Conservation (phyloP, 495 filamentous ascomycete species). For the Cetradonia linearis region DNA sequence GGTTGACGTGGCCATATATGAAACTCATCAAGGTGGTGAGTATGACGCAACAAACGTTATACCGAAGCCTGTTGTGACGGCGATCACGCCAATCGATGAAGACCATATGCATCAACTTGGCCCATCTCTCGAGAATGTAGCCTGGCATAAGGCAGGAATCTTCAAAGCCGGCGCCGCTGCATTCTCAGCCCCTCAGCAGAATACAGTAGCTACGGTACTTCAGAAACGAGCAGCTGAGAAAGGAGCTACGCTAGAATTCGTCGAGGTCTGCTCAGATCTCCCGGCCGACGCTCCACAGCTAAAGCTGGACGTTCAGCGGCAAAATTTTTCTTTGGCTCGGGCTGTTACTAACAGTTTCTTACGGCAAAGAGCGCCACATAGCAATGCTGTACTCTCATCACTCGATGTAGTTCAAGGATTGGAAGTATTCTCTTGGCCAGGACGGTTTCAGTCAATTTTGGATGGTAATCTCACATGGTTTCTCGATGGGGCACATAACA, state of each 20-base stretch:
- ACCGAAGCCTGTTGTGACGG: slow-evolving; percentile 51
- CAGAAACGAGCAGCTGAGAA: slow-evolving; percentile 53
- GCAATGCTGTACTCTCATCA: slow-evolving; percentile 12
- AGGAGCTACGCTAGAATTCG: slow-evolving; percentile 41
- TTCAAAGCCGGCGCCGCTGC: slow-evolving; percentile 58
- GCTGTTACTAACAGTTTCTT: slow-evolving; percentile 28
- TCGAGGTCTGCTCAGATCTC: slow-evolving; percentile 36
- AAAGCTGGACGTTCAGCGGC: slow-evolving; percentile 31
- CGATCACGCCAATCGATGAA: slow-evolving; percentile 65
- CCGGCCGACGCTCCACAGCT: slow-evolving; percentile 25
- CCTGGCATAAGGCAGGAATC: slow-evolving; percentile 85
- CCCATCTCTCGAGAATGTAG: slow-evolving; percentile 64
- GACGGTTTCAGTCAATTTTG: slow-evolving; percentile 36
- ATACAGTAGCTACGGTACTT: slow-evolving; percentile 48
- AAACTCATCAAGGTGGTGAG: slow-evolving; percentile 77
- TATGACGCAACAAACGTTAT: slow-evolving; percentile 79
- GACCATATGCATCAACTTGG: slow-evolving; percentile 71
- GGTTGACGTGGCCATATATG: slow-evolving; percentile 63
- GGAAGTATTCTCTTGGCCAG: slow-evolving; percentile 34
- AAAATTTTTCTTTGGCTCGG: slow-evolving; percentile 36
- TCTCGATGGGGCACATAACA: slow-evolving; percentile 42
- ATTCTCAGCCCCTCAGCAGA: slow-evolving; percentile 56
- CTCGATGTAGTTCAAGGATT: slow-evolving; percentile 31
- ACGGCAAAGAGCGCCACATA: slow-evolving; percentile 20
- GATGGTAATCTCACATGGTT: slow-evolving; percentile 32